Conservation (phyloP, 2,329 filamentous ascomycete species). For the Ascocoryne sarcoides region DNA sequence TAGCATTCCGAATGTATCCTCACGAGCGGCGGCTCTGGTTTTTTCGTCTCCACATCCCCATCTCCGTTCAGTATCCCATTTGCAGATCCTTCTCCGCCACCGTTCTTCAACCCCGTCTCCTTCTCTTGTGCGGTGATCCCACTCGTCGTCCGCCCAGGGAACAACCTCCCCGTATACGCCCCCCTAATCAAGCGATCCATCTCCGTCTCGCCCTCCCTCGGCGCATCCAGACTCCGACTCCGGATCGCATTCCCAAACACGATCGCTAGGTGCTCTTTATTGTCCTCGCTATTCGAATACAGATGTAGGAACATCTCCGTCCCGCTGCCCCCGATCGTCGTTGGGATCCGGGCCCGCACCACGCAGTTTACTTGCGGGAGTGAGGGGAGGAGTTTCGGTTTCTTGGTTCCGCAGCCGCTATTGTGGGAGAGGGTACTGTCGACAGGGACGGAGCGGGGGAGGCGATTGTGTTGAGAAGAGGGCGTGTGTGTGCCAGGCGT, state of each 20-base stretch:
- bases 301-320: slow-evolving; percentile 96
- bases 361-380: slow-evolving; percentile 87
- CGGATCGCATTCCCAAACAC: slow-evolving; percentile 88
- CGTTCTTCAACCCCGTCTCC: background rate
- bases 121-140: slow-evolving; percentile 8
- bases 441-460: slow-evolving; percentile 13
- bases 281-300: slow-evolving; percentile 86
- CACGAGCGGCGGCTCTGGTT: slow-evolving; percentile 58
- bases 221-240: slow-evolving; percentile 60
- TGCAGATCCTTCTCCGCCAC: background rate
- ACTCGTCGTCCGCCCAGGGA: slow-evolving; percentile 66
- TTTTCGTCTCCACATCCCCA: slow-evolving; percentile 4
- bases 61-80: background rate
- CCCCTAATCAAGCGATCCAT: slow-evolving; percentile 89
- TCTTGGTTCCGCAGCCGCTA: slow-evolving; percentile 53
- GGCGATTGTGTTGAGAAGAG: slow-evolving; percentile 27
- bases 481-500: slow-evolving; percentile 50
- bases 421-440: slow-evolving; percentile 19
- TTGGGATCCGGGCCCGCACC: slow-evolving; percentile 90
- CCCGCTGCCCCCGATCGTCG: slow-evolving; percentile 54
- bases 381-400: slow-evolving; percentile 62
- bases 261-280: slow-evolving; percentile 93
- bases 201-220: slow-evolving; percentile 69
- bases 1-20: slow-evolving; percentile 98
- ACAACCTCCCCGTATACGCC: slow-evolving; percentile 82